Base-by-base conservation (phyloP, 2,329 filamentous ascomycete species). In the Stagonosporopsis tanaceti region DNA sequence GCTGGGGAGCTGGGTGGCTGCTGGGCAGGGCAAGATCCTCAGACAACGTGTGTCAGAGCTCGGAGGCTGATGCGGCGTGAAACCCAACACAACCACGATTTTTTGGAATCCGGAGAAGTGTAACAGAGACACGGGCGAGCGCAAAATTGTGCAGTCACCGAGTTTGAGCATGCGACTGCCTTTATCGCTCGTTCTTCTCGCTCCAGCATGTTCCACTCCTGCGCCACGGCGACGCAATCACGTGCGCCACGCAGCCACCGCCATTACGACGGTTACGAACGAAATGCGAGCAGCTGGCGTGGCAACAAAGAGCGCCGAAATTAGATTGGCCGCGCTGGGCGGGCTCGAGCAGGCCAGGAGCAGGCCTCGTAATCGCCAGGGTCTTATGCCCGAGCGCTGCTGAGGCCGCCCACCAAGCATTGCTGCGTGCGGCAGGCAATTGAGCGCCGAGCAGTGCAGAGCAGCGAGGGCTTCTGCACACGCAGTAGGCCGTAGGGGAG, bases 61-160 rank as follows among this genome's bases (percentile, higher is more conserved):
- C 46, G 64, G 67, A 72, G 71, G 67, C 69, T 72, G 70, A 65
- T 62, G 62, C 50, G 60, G 56, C 58, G 67, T 66, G 65, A 61
- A 61, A 67, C 62, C 53, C 61, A 60, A 58, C 53, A 62, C 65
- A 61, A 61, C 57, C 57, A 60, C 62, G 53, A 59, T 45, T 53
- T 35, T 46, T 14, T 41, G 35, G 47, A 40, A 27, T 37, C 27
- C 38, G 25, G 35, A 47, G 37, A 38, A 15, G 30, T 50, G 57
- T 39, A 25, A 51, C 46, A 56, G 40, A 27, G 37, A 35, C 17
- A 37, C 39, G 28, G 46, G 42, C 37, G 41, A 50, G 46, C 14
- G 46, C 47, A 11, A 30, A 45, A 30, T 40, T 17, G 34, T 28
- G 20, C 32, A 53, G 39, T 17, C 9, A 4, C 1, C 22, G 30